Evolutionary conservation across 495 filamentous ascomycete species (phyloP), one percentile per base, ranked within the genome.

Genomic region (Penicillium alfredii): DNA sequence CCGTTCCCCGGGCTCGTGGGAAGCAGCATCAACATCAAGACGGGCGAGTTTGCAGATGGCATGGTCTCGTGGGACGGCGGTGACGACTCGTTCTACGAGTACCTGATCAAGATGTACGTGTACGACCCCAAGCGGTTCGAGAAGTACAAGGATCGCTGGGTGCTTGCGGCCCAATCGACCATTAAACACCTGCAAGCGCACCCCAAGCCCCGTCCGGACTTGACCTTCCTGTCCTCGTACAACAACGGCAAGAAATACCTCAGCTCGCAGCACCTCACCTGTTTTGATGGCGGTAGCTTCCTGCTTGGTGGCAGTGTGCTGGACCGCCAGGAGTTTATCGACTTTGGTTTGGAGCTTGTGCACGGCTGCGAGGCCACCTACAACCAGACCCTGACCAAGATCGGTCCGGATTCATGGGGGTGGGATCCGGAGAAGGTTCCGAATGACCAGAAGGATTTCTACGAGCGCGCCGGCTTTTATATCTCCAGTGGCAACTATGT

Each of bases 91-190:
- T 92, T 80, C 64, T 94, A 94, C 59, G 88, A 95, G 64, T 95
- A 95, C 46, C 73, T 94, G 15, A 82, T 95, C 56, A 95, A 95
- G 70, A 90, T 92, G 85, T 93, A 81, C 48, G 61, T 93, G 43
- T 94, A 94, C 53, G 81, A 88, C 53, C 71, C 81, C 8, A 36
- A 58, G 21, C 74, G 78, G 6, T 93, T 82, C 45, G 61, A 35
- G 7, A 20, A 52, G 1, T 87, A 88, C 62, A 72, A 66, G 39
- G 80, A 87, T 44, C 74, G 80, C 38, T 95, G 88, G 88, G 66
- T 86, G 14, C 53, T 66, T 3, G 88, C 88, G 4, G 85, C 80
- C 13, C 80, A 93, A 41, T 88, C 82, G 2, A 80, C 79, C 14
- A 86, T 92, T 21, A 52, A 72, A 22, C 68, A 90, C 35, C 70